These are phyloP conservation scores for Tylopilus felleus DNA, from an alignment of 768 basidiomycete species.

Conservation along the genomic window DNA sequence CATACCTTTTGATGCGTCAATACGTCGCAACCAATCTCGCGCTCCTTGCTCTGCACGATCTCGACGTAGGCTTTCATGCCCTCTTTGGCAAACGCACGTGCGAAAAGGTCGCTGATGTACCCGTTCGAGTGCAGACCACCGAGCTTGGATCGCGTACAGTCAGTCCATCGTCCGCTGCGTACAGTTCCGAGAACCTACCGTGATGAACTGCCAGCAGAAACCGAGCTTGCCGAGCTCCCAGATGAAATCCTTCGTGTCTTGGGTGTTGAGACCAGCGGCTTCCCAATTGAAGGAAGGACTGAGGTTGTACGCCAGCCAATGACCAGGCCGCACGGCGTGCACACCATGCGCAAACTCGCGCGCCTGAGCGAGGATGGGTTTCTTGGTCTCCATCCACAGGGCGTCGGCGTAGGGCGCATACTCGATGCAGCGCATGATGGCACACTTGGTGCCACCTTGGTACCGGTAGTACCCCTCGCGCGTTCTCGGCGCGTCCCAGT, in stretches of 20 bases:
- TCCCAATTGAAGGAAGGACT: constrained; percentile 95
- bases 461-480: constrained; percentile 97
- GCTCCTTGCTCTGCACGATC: constrained; percentile 86
- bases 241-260: constrained; percentile 84
- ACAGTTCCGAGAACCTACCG: constrained; percentile 48
- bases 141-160: constrained; percentile 50
- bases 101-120: constrained; percentile 93
- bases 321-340: constrained; percentile 73
- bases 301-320: constrained; percentile 97
- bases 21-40: constrained; percentile 92
- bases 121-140: constrained; percentile 97
- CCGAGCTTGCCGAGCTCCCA: constrained; percentile 95
- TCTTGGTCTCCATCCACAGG: constrained; percentile 97
- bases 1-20: constrained; percentile 94
- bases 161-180: background rate
- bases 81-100: constrained; percentile 81
- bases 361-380: constrained; percentile 88
- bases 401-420: constrained; percentile 93
- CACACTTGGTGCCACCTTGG: constrained; percentile 94
- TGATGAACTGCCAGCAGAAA: constrained; percentile 99
- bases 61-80: constrained; percentile 99
- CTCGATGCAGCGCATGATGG: constrained; percentile 86
- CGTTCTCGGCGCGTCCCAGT: constrained; percentile 93
- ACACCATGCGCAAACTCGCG: constrained; percentile 90
- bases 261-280: constrained; percentile 82